Evolutionary conservation across 768 basidiomycete genomes (phyloP), one percentile per base, ranked within the genome.

Genomic region (Russula virescens): DNA sequence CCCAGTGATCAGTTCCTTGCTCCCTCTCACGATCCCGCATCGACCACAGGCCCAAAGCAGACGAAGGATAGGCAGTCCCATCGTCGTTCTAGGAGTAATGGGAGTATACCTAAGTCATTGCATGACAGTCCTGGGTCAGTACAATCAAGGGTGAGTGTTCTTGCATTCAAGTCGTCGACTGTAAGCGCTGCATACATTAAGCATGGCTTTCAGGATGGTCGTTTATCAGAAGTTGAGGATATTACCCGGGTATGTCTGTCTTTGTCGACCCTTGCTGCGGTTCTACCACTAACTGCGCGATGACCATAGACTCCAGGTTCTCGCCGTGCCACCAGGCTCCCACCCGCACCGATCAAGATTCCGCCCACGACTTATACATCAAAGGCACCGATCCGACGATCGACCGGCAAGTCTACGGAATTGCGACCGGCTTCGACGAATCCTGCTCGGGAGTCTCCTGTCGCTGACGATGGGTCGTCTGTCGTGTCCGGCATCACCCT

Each of bases 261-360:
- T 40, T 58, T 10, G 35, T 47, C 55, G 16, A n/a, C 9, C 49
- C n/a, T 18, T 16, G 55, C 28, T 23, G 5, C 1, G 5, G 11
- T 45, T 26, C n/a, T 35, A 14, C 47, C 40, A 45, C 43, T 52
- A 25, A 42, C 23, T 16, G 34, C 8, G 10, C 10, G 38, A 16
- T 38, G 47, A 31, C 21, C 18, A 19, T 38, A 65, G 49, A 19
- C 48, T 11, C 35, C 14, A 4, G 38, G 14, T 10, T 19, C 51
- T 19, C 65, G 62, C 45, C 55, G 58, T 31, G 14, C 58, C 18
- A 9, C 28, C n/a, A 68, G 47, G 43, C 3, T 6, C n/a, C 10
- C 61, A 7, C 67, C 58, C 4, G 25, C 65, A 6, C 67, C 67
- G 18, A 68, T 68, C 42, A 58, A 38, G 50, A 63, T 68, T 26